phyloP scores from a whole-genome alignment of 805 yeast species.

The Wickerhamiella shivajii region DNA sequence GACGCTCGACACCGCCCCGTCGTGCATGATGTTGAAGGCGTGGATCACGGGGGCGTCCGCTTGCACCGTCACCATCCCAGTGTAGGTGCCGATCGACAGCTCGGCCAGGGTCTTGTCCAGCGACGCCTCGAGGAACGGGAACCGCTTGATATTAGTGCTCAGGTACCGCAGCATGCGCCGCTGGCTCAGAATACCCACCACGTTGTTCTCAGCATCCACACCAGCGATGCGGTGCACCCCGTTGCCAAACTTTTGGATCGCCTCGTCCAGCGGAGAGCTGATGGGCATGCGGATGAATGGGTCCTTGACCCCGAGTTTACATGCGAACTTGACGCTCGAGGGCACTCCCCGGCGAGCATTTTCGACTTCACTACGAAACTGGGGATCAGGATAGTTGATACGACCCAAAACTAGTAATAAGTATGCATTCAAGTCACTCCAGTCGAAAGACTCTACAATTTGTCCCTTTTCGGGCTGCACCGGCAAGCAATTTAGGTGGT shows the following conservation, averaged over 20 bases:
- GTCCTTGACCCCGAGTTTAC: conserved; percentile 71
- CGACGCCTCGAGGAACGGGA: conserved; percentile 58
- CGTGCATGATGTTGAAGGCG: conserved; percentile 75
- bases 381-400: conserved; percentile 27
- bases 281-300: conserved; percentile 72
- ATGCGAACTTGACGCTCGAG: conserved; percentile 82
- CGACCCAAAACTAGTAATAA: conserved; percentile 72
- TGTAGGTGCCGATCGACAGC: conserved; percentile 53
- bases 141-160: conserved; percentile 87
- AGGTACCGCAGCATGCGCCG: conserved; percentile 70
- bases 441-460: conserved; percentile 59
- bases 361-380: conserved; percentile 29
- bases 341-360: conserved; percentile 77
- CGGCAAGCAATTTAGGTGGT: conserved; percentile 78
- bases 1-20: conserved; percentile 68
- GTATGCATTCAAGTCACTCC: conserved; percentile 79
- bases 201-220: conserved; percentile 36
- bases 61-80: conserved; percentile 59
- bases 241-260: conserved; percentile 76
- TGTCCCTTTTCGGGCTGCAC: conserved; percentile 27
- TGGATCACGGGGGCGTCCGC: conserved; percentile 83
- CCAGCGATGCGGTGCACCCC: conserved; percentile 94
- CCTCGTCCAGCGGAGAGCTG: conserved; percentile 43
- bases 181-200: conserved; percentile 81
- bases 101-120: conserved; percentile 54